These are phyloP conservation scores for Vanderwaltozyma tropicalis DNA, from an alignment of 805 yeast genomes.

Conservation along the genomic window DNA sequence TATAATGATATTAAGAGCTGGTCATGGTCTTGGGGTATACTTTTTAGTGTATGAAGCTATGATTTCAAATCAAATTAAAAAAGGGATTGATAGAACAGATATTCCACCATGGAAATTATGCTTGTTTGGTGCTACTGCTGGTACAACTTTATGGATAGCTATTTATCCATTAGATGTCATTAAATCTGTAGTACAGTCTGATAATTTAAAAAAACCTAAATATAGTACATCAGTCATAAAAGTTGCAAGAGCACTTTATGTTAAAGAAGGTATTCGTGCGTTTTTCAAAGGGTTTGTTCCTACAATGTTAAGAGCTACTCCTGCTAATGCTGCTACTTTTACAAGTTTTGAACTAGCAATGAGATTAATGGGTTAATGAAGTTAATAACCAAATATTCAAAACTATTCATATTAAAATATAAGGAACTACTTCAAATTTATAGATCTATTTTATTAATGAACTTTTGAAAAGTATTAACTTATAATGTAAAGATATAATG, in stretches of 20 bases:
- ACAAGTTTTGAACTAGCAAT: constrained; percentile 85
- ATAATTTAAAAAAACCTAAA: constrained; percentile 36
- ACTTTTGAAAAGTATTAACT: no score
- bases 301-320: constrained; percentile 91
- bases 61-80: constrained; percentile 41
- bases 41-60: constrained; percentile 86
- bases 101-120: constrained; percentile 85
- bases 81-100: constrained; percentile 45
- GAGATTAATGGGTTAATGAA: constrained; percentile 50
- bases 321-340: constrained; percentile 96
- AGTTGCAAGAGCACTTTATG: constrained; percentile 46
- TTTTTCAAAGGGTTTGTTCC: constrained; percentile 89
- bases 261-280: constrained; percentile 58
- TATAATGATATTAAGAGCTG: constrained; percentile 78
- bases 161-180: constrained; percentile 85
- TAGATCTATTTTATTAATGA: no score
- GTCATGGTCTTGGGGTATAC: constrained; percentile 80
- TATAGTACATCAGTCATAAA: constrained; percentile 23
- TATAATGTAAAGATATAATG: no score
- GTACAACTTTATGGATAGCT: constrained; percentile 76
- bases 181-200: constrained; percentile 72
- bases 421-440: no score
- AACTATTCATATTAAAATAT: no score
- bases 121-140: constrained; percentile 81
- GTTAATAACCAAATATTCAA: not conserved